These are phyloP conservation scores for Lasiodiplodia theobromae DNA, from an alignment of 2,329 filamentous ascomycete genomes.

Conservation along the genomic window DNA sequence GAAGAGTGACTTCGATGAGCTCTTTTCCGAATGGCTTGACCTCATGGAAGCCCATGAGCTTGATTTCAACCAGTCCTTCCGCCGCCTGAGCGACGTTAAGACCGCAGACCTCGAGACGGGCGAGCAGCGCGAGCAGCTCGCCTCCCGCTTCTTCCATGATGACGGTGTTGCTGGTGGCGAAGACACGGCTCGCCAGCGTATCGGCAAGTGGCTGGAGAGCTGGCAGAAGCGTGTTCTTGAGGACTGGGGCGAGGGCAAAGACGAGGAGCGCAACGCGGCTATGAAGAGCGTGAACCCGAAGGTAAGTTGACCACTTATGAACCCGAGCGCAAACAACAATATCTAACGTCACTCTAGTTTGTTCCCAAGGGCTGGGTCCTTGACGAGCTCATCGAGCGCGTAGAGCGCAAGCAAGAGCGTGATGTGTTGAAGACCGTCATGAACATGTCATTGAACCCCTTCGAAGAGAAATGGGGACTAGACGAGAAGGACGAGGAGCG, in stretches of 20 bases:
- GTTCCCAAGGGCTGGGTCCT: constrained; percentile 89
- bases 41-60: constrained; percentile 81
- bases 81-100: constrained; percentile 72
- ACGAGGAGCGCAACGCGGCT: constrained; percentile 68
- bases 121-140: constrained; percentile 68
- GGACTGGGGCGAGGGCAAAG: constrained; percentile 71
- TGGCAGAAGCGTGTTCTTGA: constrained; percentile 77
- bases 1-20: constrained; percentile 76
- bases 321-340: background rate
- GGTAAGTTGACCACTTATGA: constrained; percentile 42
- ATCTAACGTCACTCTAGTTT: constrained; percentile 59
- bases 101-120: constrained; percentile 70
- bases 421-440: constrained; percentile 79
- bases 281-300: constrained; percentile 94
- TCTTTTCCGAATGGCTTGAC: constrained; percentile 86
- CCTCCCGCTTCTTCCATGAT: constrained; percentile 79
- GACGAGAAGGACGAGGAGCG: constrained; percentile 78
- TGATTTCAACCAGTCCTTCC: constrained; percentile 95
- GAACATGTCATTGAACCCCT: constrained; percentile 84
- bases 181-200: constrained; percentile 67
- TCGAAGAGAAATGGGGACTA: constrained; percentile 76
- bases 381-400: constrained; percentile 88
- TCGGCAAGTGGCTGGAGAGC: constrained; percentile 81
- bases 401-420: constrained; percentile 83
- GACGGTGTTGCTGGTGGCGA: constrained; percentile 68